Percentiles rank a stretch among this genome's conserved stretches.
phyloP scores from a whole-genome alignment of 805 yeast genomes.

The Millerago galiae region DNA sequence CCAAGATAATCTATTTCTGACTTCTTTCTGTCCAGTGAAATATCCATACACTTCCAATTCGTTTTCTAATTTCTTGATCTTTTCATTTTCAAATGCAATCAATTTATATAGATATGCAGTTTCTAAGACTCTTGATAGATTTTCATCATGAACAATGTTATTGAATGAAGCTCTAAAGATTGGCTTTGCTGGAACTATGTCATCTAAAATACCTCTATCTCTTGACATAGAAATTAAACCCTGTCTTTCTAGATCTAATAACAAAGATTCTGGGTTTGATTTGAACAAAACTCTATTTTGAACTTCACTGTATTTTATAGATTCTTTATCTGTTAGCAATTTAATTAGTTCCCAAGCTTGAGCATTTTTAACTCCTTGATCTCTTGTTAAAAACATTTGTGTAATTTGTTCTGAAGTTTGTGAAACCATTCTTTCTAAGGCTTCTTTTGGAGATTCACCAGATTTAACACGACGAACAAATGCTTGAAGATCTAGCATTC shows the following conservation, averaged over 20 bases:
- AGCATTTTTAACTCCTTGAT: constrained; percentile 57
- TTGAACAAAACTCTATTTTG: constrained; percentile 55
- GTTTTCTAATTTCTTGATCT: constrained; percentile 60
- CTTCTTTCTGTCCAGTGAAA: constrained; percentile 44
- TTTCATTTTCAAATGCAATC: constrained; percentile 52
- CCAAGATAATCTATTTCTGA: constrained; percentile 59
- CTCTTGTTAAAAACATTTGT: constrained; percentile 59
- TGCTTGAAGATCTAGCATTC: constrained; percentile 89
- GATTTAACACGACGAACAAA: constrained; percentile 81
- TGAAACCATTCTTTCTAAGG: constrained; percentile 69
- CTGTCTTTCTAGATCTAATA: constrained; percentile 68
- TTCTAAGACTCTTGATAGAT: constrained; percentile 56
- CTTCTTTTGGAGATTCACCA: constrained; percentile 78
- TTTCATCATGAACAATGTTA: constrained; percentile 51
- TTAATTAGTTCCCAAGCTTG: constrained; percentile 87
- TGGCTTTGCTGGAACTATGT: constrained; percentile 78
- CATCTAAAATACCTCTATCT: constrained; percentile 66
- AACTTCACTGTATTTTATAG: constrained; percentile 44
- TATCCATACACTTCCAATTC: constrained; percentile 59
- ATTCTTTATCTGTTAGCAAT: constrained; percentile 43
- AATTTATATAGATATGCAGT: constrained; percentile 49
- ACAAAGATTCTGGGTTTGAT: constrained; percentile 44
- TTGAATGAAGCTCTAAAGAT: constrained; percentile 74
- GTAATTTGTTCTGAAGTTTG: constrained; percentile 87
- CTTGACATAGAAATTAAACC: constrained; percentile 70